Evolutionary conservation across 495 filamentous ascomycete species (phyloP), one percentile per base, ranked within the genome.

Genomic region (Cairneyella variabilis): DNA sequence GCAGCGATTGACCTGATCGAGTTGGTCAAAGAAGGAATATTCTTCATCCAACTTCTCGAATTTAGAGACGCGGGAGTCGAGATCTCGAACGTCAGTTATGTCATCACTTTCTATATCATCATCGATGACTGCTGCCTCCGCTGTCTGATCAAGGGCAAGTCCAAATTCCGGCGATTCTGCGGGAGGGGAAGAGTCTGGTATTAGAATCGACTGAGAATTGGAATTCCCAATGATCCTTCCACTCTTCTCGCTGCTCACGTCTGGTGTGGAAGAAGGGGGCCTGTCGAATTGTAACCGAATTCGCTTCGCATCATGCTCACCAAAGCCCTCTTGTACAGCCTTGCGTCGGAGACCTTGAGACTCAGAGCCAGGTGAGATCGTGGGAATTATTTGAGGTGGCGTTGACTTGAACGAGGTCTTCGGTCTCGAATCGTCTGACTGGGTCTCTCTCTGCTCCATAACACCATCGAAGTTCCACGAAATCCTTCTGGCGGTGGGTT

Each of bases 261-360:
- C 8, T 21, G 22, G 49, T 12, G 43, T 45, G 23, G 58, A 57
- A 9, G 50, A 53, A 20, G 9, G n/a, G 3, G 6, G 26, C 1
- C 40, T 40, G 25, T 59, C 51, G 10, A 34, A 6, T 12, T 44
- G 11, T 6, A 55, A 16, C 1, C 53, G 42, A 7, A n/a, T n/a
- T 28, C 60, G 56, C 23, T 59, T 60, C 10, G 30, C 30, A 16
- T 20, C 52, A 22, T 27, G 37, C 7, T 30, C 34, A 3, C 14
- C 16, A 21, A 52, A 17, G 10, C 28, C 50, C 8, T 60, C 39
- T 14, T 47, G n/a, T 18, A 57, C 55, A 30, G 53, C 53, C 28
- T 57, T 57, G 11, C 53, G 57, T 25, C 57, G 48, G 10, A 57
- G 36, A 26, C 28, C 38, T 44, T 63, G 60, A 16, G 56, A 62